Conservation (phyloP, 2,329 filamentous ascomycete species). For the Shiraia bambusicola region DNA sequence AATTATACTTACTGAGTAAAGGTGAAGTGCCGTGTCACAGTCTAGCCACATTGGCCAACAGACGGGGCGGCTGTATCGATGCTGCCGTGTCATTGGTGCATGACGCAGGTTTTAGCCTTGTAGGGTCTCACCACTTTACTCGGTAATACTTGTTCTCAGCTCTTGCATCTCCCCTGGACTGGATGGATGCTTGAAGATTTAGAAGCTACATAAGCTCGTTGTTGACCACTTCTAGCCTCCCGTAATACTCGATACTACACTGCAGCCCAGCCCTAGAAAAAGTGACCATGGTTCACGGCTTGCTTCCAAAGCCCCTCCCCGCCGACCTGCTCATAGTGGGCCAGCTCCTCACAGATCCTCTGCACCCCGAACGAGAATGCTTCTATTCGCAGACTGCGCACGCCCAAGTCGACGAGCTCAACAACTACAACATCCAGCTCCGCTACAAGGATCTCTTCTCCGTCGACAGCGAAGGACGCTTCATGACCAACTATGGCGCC, state of each 20-base stretch:
- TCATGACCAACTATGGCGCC: slow-evolving; percentile 43
- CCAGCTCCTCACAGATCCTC: slow-evolving; percentile 41
- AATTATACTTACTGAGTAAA: too few relatives aligned
- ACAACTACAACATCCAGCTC: slow-evolving; percentile 44
- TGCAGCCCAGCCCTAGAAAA: background rate
- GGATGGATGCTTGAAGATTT: background rate
- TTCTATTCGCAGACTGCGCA: slow-evolving; percentile 40
- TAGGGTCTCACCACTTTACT: slow-evolving; percentile 8
- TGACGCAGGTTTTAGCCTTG: slow-evolving; percentile 10
- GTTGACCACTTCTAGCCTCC: background rate
- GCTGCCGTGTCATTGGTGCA: slow-evolving; percentile 20
- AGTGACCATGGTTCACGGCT: slow-evolving; percentile 36
- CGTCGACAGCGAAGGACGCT: slow-evolving; percentile 40
- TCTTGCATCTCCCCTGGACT: slow-evolving; percentile 3
- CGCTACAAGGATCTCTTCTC: slow-evolving; percentile 44
- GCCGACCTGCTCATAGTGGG: slow-evolving; percentile 37
- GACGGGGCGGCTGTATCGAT: slow-evolving; percentile 14
- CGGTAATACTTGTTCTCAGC: slow-evolving; percentile 1
- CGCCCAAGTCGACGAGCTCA: slow-evolving; percentile 40
- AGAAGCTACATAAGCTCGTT: background rate
- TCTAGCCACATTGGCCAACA: slow-evolving; percentile 26
- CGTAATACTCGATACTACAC: background rate
- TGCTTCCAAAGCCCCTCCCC: slow-evolving; percentile 42
- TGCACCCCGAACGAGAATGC: slow-evolving; percentile 40
- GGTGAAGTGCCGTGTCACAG: slow-evolving; percentile 18